A percentile compares a stretch with the other conserved stretches of the same genome.
phyloP scores from a whole-genome alignment of 129 eudicot species.

The Rutidosis leptorrhynchoides region DNA sequence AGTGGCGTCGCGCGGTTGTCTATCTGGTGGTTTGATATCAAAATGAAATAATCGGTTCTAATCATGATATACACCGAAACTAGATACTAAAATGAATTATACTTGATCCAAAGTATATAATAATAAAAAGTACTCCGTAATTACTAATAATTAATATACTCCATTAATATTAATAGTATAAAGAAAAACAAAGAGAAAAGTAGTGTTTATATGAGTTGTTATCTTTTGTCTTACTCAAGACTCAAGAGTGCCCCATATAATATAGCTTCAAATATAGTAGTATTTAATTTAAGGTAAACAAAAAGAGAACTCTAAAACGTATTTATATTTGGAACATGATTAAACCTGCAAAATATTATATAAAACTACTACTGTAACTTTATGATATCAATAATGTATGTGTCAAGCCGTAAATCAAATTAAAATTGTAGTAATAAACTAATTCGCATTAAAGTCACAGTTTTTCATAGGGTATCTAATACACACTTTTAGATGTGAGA shows the following conservation, averaged over 20 bases:
- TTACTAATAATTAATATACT: too few species aligned
- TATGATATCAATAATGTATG: neutral
- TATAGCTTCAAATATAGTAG: slow-evolving; percentile 10
- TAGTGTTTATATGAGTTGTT: slow-evolving; percentile 40
- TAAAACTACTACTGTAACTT: neutral
- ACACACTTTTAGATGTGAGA: neutral
- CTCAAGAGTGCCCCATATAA: slow-evolving; percentile 33
- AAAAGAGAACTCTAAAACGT: slow-evolving; percentile 22
- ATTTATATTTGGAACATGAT: neutral
- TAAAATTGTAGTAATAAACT: neutral
- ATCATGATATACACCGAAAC: too few species aligned
- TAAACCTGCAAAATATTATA: neutral
- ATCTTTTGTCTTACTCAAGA: slow-evolving; percentile 40
- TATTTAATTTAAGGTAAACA: slow-evolving; percentile 14
- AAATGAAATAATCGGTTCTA: too few species aligned
- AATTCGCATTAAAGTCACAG: neutral
- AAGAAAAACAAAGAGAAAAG: slow-evolving; percentile 10
- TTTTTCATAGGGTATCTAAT: neutral
- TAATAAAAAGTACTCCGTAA: neutral
- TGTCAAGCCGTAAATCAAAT: neutral
- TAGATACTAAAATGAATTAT: neutral
- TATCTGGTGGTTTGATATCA: too few species aligned
- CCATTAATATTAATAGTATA: too few species aligned
- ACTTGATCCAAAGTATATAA: slow-evolving; percentile 10
- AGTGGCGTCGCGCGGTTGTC: too few species aligned